These are phyloP conservation scores for Rhododendron mucronatum DNA, from an alignment of 148 eudicot species.

Conservation along the genomic window DNA sequence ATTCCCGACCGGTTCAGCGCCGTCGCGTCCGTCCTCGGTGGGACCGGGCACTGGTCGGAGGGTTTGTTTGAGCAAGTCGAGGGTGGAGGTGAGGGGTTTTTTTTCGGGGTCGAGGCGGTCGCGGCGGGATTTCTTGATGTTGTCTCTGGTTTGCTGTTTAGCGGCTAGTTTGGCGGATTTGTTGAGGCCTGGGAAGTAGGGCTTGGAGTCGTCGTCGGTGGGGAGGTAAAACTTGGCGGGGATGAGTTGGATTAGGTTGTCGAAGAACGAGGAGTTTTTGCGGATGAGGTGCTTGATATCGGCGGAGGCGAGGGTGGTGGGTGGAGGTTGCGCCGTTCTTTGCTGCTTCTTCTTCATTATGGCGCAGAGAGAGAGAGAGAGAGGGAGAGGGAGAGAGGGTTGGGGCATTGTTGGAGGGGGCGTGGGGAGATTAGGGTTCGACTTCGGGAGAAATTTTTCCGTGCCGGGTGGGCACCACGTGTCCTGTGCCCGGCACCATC, in stretches of 20 bases:
- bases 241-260: slow-evolving; percentile 59
- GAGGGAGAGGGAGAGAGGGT: background rate
- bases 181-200: slow-evolving; percentile 68
- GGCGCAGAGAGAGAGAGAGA: background rate
- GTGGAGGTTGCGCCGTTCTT: slow-evolving; percentile 12
- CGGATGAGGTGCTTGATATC: slow-evolving; percentile 43
- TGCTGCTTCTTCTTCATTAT: slow-evolving; percentile 35
- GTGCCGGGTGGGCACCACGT: no score
- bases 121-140: slow-evolving; percentile 57
- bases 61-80: slow-evolving; percentile 42
- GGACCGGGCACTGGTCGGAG: background rate
- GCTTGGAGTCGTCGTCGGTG: slow-evolving; percentile 33
- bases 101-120: slow-evolving; percentile 65
- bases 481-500: no score
- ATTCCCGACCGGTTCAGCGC: background rate
- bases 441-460: no score
- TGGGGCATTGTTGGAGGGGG: no score
- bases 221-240: slow-evolving; percentile 78
- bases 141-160: slow-evolving; percentile 47
- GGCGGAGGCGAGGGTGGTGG: background rate
- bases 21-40: background rate
- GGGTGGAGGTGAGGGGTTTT: slow-evolving; percentile 40
- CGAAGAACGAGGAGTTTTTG: slow-evolving; percentile 58
- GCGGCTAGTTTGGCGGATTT: slow-evolving; percentile 52
- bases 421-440: no score